These are phyloP conservation scores for Pseudogymnoascus pannorum DNA, from an alignment of 2,329 filamentous ascomycete species.

Conservation along the genomic window DNA sequence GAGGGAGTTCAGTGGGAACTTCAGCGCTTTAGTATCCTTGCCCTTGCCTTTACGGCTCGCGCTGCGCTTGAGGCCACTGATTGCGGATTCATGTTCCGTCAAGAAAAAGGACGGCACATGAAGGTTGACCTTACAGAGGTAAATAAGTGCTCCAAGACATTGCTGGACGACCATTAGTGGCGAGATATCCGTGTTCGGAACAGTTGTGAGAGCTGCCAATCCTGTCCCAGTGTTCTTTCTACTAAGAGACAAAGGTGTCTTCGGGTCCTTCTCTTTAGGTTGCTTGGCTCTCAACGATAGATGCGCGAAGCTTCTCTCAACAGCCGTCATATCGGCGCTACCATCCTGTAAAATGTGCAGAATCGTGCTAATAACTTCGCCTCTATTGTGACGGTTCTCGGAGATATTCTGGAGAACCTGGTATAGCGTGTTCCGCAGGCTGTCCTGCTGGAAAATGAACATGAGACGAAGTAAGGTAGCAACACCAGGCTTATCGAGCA, in stretches of 20 bases:
- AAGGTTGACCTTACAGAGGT: constrained; percentile 70
- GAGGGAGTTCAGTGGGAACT: constrained; percentile 87
- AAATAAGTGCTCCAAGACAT: constrained; percentile 77
- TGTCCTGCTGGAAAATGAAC: constrained; percentile 91
- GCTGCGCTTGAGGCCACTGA: constrained; percentile 67
- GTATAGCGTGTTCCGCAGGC: constrained; percentile 75
- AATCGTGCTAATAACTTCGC: constrained; percentile 87
- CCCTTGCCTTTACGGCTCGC: constrained; percentile 77
- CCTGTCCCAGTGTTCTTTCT: constrained; percentile 59
- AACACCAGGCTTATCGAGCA: constrained; percentile 92
- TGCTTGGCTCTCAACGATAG: constrained; percentile 87
- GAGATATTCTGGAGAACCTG: constrained; percentile 86
- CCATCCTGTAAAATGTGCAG: constrained; percentile 93
- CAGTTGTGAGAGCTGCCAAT: constrained; percentile 33
- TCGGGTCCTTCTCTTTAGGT: constrained; percentile 52
- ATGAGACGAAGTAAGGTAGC: constrained; percentile 96
- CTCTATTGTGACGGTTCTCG: constrained; percentile 90
- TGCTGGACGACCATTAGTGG: constrained; percentile 94
- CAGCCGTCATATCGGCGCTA: constrained; percentile 83
- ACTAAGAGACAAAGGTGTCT: constrained; percentile 76
- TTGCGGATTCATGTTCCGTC: constrained; percentile 77
- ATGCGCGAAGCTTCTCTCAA: constrained; percentile 92
- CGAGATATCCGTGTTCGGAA: constrained; percentile 77
- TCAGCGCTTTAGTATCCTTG: constrained; percentile 76
- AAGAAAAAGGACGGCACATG: constrained; percentile 89